A percentile compares a stretch with the other conserved stretches of the same genome.
phyloP scores from a whole-genome alignment of 2,329 filamentous ascomycete species.

The Paecilomyces dactylethromorphus region DNA sequence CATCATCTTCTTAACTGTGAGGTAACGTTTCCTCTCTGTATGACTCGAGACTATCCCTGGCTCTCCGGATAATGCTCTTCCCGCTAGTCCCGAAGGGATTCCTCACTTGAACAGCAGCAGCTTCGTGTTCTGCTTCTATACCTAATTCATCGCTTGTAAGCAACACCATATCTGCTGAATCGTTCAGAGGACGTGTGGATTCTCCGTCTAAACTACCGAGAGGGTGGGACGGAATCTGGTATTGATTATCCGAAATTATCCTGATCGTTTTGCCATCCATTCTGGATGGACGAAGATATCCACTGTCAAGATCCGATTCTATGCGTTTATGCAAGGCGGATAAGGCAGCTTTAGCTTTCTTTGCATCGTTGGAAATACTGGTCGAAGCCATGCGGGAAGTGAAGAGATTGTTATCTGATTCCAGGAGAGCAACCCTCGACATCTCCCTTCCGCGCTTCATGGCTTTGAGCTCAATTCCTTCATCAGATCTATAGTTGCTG shows the following conservation, averaged over 20 bases:
- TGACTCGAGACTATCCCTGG: not conserved
- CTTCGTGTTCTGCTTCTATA: not conserved
- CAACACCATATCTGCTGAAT: not conserved
- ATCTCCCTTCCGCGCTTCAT: not conserved
- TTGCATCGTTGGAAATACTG: not conserved
- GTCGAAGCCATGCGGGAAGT: not conserved
- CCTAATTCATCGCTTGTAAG: not conserved
- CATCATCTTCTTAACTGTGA: not conserved
- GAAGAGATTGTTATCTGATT: not conserved
- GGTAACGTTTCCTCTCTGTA: not conserved
- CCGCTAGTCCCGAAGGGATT: not conserved
- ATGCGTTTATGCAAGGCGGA: not conserved
- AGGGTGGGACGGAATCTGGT: not conserved
- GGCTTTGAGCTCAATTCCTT: not conserved
- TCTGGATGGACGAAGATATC: not conserved
- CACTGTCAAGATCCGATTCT: not conserved
- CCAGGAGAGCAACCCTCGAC: not conserved
- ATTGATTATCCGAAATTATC: not conserved
- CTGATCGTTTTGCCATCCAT: not conserved
- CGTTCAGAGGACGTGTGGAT: not conserved
- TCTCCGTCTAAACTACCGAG: not conserved
- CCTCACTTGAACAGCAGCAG: not conserved
- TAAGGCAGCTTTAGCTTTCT: not conserved
- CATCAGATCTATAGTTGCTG: not conserved
- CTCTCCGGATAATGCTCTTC: not conserved